phyloP scores from a whole-genome alignment of 2,329 filamentous ascomycete species.

The Fusarium fujikuroi region DNA sequence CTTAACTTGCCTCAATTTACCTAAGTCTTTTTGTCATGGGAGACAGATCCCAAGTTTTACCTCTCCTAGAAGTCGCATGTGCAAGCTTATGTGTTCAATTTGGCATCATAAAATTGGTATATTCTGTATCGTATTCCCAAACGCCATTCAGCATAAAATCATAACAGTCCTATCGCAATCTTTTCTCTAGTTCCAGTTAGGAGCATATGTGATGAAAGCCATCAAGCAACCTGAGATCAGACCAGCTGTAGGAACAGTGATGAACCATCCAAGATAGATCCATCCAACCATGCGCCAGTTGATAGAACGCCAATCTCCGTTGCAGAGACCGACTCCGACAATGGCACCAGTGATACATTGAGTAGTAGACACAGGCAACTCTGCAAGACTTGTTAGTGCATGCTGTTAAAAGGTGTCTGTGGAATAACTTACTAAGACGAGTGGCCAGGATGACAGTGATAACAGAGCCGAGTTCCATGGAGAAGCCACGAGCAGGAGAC shows the following conservation, averaged over 20 bases:
- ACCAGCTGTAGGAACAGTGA: conserved; percentile 67
- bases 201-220: conserved; percentile 71
- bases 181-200: conserved; percentile 53
- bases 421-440: conserved; percentile 58
- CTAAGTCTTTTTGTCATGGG: background rate
- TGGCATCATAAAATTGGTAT: background rate
- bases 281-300: conserved; percentile 72
- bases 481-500: conserved; percentile 68
- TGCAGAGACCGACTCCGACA: conserved; percentile 71
- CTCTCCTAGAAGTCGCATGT: background rate
- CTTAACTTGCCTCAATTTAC: background rate
- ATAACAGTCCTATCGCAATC: background rate
- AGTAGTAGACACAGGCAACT: conserved; percentile 71
- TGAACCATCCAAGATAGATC: conserved; percentile 69
- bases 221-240: conserved; percentile 69
- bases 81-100: background rate
- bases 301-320: conserved; percentile 66
- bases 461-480: conserved; percentile 69
- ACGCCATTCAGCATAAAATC: background rate
- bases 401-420: background rate
- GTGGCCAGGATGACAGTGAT: conserved; percentile 73
- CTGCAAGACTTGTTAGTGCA: conserved; percentile 40
- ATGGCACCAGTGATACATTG: conserved; percentile 73
- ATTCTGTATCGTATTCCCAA: background rate
- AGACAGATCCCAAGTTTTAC: background rate